These are phyloP conservation scores for Solanum medicagineum DNA, from an alignment of 257 asterid species.

Conservation along the genomic window DNA sequence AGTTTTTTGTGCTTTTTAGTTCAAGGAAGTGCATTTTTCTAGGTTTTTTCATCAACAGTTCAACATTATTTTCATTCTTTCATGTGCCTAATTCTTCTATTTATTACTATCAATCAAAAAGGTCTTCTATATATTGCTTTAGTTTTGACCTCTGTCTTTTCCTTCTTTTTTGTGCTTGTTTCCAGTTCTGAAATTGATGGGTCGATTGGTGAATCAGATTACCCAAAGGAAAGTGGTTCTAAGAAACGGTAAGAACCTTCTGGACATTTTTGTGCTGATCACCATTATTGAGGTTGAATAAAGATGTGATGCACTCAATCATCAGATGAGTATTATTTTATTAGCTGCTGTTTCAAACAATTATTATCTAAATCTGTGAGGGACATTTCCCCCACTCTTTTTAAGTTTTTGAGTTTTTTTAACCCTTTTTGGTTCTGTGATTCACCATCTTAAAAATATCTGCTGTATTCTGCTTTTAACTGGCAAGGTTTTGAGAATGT, in stretches of 20 bases:
- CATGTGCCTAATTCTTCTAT: not conserved
- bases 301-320: not conserved
- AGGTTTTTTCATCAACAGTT: not conserved
- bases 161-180: not conserved
- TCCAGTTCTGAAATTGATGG: conserved; percentile 57
- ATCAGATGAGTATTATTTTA: not conserved
- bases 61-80: not conserved
- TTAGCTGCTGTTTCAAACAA: not conserved
- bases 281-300: not conserved
- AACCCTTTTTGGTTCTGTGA: not conserved
- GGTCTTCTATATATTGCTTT: not conserved
- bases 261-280: not conserved
- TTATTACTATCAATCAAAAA: not conserved
- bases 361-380: not conserved
- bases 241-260: conserved; percentile 48
- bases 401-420: not conserved
- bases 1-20: not conserved
- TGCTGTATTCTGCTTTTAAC: not conserved
- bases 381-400: not conserved
- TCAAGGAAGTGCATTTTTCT: not conserved
- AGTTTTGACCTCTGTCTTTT: not conserved
- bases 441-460: not conserved
- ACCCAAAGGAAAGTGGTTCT: conserved; percentile 40
- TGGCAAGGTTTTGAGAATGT: not conserved
- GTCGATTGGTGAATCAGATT: conserved; percentile 53